phyloP scores from a whole-genome alignment of 768 basidiomycete species.

The Pulveroboletus frians region DNA sequence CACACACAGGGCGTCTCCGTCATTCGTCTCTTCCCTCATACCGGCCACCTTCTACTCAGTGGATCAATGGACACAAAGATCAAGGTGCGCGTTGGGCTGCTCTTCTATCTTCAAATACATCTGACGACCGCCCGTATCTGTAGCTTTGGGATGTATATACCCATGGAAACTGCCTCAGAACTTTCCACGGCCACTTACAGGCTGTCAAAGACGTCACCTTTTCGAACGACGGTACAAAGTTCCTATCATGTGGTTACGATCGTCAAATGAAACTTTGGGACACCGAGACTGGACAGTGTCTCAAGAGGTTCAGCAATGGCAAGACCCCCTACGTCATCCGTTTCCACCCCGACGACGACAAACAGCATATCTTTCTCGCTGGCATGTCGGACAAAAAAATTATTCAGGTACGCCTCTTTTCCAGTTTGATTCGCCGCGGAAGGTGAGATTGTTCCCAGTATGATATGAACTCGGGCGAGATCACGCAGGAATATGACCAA shows the following conservation, averaged over 20 bases:
- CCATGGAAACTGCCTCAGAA: conserved; percentile 92
- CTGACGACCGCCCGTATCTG: conserved; percentile 3
- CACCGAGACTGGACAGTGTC: conserved; percentile 96
- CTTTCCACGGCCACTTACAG: conserved; percentile 95
- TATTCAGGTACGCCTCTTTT: conserved; percentile 64
- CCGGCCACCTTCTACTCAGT: conserved; percentile 88
- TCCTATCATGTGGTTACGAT: conserved; percentile 92
- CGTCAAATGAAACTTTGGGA: conserved; percentile 99
- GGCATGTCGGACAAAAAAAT: conserved; percentile 99
- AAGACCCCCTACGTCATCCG: conserved; percentile 94
- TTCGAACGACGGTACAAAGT: conserved; percentile 85
- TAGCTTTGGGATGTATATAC: conserved; percentile 98
- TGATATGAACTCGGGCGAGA: conserved; percentile 91
- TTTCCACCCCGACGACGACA: conserved; percentile 95
- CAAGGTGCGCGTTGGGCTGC: conserved; percentile 52
- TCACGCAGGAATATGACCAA: conserved; percentile 97
- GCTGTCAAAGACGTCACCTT: conserved; percentile 96
- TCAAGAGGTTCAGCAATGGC: conserved; percentile 95
- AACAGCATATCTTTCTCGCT: conserved; percentile 92
- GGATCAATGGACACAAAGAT: conserved; percentile 99
- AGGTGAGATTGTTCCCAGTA: conserved; percentile 48
- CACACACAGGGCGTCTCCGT: conserved; percentile 96
- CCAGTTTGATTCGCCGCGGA: neutral
- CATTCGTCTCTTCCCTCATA: conserved; percentile 86
- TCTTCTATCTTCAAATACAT: neutral